These are phyloP conservation scores for Trichoderma gracile DNA, from an alignment of 2,329 filamentous ascomycete species.

Conservation along the genomic window DNA sequence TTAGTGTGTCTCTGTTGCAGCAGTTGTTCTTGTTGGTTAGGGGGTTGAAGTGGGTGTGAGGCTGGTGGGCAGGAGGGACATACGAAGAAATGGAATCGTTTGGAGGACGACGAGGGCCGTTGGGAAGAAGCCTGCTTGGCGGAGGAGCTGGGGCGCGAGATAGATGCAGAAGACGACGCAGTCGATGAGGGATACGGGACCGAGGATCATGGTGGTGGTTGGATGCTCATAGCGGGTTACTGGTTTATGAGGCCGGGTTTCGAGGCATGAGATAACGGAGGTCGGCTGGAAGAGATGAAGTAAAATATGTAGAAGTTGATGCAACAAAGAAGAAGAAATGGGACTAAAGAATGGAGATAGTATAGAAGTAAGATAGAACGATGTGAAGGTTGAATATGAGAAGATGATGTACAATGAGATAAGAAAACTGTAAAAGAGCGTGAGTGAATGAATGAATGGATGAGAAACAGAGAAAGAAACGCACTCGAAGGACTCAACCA, in stretches of 20 bases:
- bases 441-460: neutral
- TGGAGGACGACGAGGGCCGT: constrained; percentile 59
- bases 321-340: too few relatives aligned
- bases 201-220: constrained; percentile 63
- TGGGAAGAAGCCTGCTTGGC: constrained; percentile 63
- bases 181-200: constrained; percentile 73
- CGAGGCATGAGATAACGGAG: neutral
- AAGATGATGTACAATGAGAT: constrained; percentile 2
- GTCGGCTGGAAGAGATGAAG: too few relatives aligned
- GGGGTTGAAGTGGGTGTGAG: neutral
- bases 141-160: constrained; percentile 69
- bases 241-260: neutral
- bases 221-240: constrained; percentile 18
- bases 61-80: neutral
- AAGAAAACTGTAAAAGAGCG: neutral
- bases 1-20: too few relatives aligned
- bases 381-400: neutral
- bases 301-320: too few relatives aligned
- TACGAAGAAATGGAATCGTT: constrained; percentile 71
- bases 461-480: neutral
- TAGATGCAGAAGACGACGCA: constrained; percentile 72
- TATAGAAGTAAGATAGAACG: too few relatives aligned
- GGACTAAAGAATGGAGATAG: too few relatives aligned
- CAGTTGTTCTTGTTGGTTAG: too few relatives aligned
- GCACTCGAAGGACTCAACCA: neutral